A percentile compares a stretch with the other conserved stretches of the same genome.
Conservation (phyloP, 1,284 basidiomycete genomes). For the Sanghuangporus sanghuang region DNA sequence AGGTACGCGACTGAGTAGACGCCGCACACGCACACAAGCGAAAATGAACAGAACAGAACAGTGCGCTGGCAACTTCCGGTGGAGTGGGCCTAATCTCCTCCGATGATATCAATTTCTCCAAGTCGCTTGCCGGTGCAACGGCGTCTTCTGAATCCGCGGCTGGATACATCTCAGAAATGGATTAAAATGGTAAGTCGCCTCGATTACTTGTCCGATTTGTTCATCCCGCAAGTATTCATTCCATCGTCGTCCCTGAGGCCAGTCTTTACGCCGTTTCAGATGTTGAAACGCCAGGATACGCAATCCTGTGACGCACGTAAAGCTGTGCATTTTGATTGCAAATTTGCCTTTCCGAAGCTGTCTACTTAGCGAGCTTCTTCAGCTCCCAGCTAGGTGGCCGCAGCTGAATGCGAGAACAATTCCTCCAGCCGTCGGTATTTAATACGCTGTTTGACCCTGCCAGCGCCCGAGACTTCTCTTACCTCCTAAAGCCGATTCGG, state of each 20-base stretch:
- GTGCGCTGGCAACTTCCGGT: background rate
- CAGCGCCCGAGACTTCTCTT: background rate
- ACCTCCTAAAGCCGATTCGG: background rate
- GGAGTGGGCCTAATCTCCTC: slow-evolving; percentile 2
- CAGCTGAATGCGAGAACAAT: background rate
- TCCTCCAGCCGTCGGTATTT: background rate
- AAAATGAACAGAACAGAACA: background rate
- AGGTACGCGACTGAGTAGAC: background rate
- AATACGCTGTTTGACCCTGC: background rate
- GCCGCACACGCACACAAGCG: background rate
- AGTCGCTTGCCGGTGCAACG: background rate
- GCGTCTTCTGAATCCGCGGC: background rate
- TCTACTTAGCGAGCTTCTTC: background rate
- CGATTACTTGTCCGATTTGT: background rate
- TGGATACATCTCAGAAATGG: no score
- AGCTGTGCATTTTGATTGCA: background rate
- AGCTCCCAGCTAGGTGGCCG: background rate
- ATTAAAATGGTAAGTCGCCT: no score
- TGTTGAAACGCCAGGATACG: background rate
- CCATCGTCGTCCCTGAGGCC: background rate
- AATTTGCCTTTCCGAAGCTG: background rate
- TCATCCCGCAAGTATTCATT: background rate
- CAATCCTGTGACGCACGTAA: background rate
- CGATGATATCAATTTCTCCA: background rate
- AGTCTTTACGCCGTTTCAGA: background rate